phyloP scores from a whole-genome alignment of 176 grass and related monocot genomes.

The Otatea glauca region DNA sequence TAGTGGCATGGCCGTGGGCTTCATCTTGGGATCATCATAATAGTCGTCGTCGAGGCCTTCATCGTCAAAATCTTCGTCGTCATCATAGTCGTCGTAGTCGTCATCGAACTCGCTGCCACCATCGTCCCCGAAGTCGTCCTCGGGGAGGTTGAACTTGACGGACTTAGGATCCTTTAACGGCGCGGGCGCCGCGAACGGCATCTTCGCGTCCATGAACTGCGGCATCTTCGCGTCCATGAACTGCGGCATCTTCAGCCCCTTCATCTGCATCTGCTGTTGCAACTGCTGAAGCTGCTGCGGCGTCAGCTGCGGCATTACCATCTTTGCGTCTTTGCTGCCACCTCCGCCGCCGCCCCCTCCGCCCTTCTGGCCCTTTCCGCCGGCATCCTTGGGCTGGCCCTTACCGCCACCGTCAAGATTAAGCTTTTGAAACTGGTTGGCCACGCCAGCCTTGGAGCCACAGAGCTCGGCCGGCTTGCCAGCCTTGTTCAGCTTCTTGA shows the following conservation, averaged over 20 bases:
- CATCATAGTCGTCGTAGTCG: constrained; percentile 57
- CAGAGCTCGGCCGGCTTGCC: constrained; percentile 87
- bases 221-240: constrained; percentile 64
- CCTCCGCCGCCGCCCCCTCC: constrained; percentile 3
- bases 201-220: constrained; percentile 64
- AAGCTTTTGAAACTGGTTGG: constrained; percentile 64
- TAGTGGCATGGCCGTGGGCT: constrained; percentile 31
- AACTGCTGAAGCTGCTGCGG: constrained; percentile 49
- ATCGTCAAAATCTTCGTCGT: constrained; percentile 55
- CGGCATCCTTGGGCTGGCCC: constrained; percentile 41
- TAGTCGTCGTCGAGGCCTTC: constrained; percentile 57
- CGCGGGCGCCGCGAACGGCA: constrained; percentile 46
- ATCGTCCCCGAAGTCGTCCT: constrained; percentile 51
- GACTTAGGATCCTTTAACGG: constrained; percentile 57
- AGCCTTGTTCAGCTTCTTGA: constrained; percentile 84
- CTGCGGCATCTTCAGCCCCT: constrained; percentile 65
- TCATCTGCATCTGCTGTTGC: constrained; percentile 75
- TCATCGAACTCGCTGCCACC: constrained; percentile 59
- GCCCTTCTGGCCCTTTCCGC: constrained; percentile 43
- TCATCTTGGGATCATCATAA: constrained; percentile 65
- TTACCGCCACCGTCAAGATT: constrained; percentile 47
- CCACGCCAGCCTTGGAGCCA: constrained; percentile 55
- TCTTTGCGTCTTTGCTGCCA: constrained; percentile 41
- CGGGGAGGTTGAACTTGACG: constrained; percentile 60
- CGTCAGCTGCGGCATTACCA: constrained; percentile 40